Base-by-base conservation (phyloP, 768 basidiomycete genomes). In the Neoboletus subvelutipes region DNA sequence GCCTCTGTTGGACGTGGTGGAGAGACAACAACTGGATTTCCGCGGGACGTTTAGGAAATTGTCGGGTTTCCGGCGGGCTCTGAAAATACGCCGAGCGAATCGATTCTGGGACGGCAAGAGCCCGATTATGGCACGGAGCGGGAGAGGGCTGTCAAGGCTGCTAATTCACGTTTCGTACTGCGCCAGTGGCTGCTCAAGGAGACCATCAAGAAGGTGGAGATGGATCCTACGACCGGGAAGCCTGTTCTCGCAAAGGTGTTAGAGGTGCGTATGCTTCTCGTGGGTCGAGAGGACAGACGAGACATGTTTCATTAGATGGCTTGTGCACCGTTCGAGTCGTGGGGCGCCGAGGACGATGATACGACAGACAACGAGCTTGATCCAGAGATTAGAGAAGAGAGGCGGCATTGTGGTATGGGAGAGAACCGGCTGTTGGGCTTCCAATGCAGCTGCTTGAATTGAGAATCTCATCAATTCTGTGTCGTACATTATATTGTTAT, bases 111-210 rank as follows among this genome's bases (percentile, higher is more conserved):
- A 33, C 68, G n/a, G n/a, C n/a, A n/a, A n/a, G n/a, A 64, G n/a
- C 54, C 41, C 28, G 77, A 79, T 41, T 66, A 77, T 36, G 81
- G 83, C 48, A 73, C 59, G 1, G 79, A 79, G 58, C 74, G 87
- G 50, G 72, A 77, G 56, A 71, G 65, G 17, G 83, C 78, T 36
- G 81, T 83, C 75, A 79, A 76, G 58, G 70, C 60, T 26, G 84
- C 79, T 29, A 99, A 99, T 68, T 96, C 97, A 18, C 79, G 94
- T 34, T 98, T 99, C 72, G 86, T 96, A 34, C 73, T 98, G 57
- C 78, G 97, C 57, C 97, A 98, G 73, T 98, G 97, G 97, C 76
- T 98, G 10, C 78, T 99, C 33, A 94, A 98, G 70, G 95, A 98
- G 66, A 87, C 91, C 24, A 98, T 98, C 67, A 72, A 74, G 59